Base-by-base conservation (phyloP, 1,284 basidiomycete genomes). In the Cutaneotrichosporon daszewskae region DNA sequence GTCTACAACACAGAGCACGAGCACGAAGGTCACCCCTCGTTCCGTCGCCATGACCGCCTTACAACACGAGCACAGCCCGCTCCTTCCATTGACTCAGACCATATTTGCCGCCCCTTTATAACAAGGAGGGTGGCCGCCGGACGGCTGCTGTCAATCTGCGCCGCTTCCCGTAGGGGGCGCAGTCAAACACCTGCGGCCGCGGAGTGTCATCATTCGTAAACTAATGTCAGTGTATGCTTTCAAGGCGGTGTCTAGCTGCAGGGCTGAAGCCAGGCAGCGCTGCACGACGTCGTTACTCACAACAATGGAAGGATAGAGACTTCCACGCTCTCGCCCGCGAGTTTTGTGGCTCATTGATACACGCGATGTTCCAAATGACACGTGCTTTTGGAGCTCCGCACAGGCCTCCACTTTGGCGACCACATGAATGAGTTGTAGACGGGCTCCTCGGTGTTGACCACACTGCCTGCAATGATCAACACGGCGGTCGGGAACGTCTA, bases 71-170 rank as follows among this genome's bases (percentile, higher is more conserved):
- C 25, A 13, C 13, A 9, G 25, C 25, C 22, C 39, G 26, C 38
- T 31, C 40, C 40, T 40, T 31, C 56, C 45, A 43, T 41, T 43
- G 47, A 58, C 55, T 63, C 60, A 63, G 60, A 63, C 60, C 60
- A 39, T 53, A 45, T n/a, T 25, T 43, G 49, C 59, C 59, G 59
- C 58, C 59, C 57, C 60, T 58, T 58, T 59, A 41, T 58, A 63
- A 63, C 60, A 63, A 63, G 60, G 60, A 60, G 43, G 44, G 47
- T 55, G 59, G 57, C 57, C 58, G 60, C 60, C 60, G 52, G 53
- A 59, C 60, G 57, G 56, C 57, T 54, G 49, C 53, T 60, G 56
- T 63, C 60, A 45, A 32, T 35, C 55, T 43, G 49, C 44, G 51
- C 55, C 47, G 32, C 32, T 26, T 29, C 42, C 29, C n/a, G 37